Conservation (phyloP, 805 yeast species). For the Candida ipomoeae region DNA sequence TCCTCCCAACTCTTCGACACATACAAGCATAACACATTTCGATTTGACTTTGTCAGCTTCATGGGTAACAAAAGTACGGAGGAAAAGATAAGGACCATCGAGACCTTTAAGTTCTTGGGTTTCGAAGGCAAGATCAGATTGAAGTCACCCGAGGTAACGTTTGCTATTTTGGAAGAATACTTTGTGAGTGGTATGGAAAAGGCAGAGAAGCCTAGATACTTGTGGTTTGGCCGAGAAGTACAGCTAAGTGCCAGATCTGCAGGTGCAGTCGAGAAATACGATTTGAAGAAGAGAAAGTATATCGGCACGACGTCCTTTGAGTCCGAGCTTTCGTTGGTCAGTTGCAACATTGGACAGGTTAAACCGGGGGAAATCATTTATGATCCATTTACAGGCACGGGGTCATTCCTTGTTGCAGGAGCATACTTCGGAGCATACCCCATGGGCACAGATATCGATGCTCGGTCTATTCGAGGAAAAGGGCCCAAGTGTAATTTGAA, state of each 20-base stretch:
- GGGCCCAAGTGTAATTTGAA: conserved; percentile 47
- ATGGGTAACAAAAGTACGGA: conserved; percentile 56
- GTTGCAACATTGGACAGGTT: conserved; percentile 83
- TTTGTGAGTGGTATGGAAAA: conserved; percentile 43
- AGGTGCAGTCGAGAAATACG: conserved; percentile 70
- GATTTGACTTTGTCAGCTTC: conserved; percentile 76
- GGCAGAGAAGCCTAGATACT: conserved; percentile 46
- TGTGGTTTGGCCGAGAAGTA: conserved; percentile 77
- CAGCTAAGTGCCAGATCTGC: conserved; percentile 57
- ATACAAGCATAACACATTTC: conserved; percentile 55
- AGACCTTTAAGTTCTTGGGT: conserved; percentile 63
- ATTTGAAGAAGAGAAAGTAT: conserved; percentile 74
- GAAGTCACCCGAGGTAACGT: conserved; percentile 70
- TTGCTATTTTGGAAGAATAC: conserved; percentile 74
- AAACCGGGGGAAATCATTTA: conserved; percentile 62
- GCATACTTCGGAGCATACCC: conserved; percentile 78
- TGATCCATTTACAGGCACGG: conserved; percentile 97
- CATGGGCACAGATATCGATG: conserved; percentile 89
- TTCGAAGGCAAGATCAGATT: conserved; percentile 75
- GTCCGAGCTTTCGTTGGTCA: conserved; percentile 82
- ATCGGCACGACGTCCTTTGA: conserved; percentile 97
- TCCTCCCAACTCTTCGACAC: conserved; percentile 30
- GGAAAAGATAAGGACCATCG: conserved; percentile 59
- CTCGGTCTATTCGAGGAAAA: conserved; percentile 71
- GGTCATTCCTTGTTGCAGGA: conserved; percentile 87